phyloP scores from a whole-genome alignment of 441 rosid species.

The Erysimum cheiri region DNA sequence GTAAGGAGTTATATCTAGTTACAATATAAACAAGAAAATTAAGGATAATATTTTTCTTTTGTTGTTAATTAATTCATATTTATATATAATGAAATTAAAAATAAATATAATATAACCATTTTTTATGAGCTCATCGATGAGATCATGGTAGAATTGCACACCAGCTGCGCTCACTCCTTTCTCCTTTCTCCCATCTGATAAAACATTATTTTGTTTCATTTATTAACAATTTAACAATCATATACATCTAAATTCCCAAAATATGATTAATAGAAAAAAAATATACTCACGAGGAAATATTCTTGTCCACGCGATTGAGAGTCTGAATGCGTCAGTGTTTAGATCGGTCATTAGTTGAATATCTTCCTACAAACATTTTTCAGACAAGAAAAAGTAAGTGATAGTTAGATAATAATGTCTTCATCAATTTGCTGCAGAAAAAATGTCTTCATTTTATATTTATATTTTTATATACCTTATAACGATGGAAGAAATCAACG shows the following conservation, averaged over 20 bases:
- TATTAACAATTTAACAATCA: background rate
- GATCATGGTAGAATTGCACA: conserved; percentile 29
- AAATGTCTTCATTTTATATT: no score
- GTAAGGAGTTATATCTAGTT: conserved; percentile 30
- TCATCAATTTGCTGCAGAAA: no score
- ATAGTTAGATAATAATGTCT: no score
- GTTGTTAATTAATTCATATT: no score
- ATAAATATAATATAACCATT: conserved; percentile 7
- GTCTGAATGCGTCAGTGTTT: conserved; percentile 6
- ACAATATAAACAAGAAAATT: background rate
- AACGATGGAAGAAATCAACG: no score
- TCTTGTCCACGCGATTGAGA: conserved; percentile 37
- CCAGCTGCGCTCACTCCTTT: conserved; percentile 32
- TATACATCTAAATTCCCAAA: background rate
- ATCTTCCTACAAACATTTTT: no score
- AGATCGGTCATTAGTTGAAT: no score
- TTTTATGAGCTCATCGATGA: conserved; percentile 27
- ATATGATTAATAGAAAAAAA: background rate
- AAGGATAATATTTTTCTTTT: background rate
- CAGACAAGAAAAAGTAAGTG: background rate
- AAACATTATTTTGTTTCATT: background rate
- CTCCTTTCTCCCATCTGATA: conserved; percentile 35
- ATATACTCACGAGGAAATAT: conserved; percentile 31
- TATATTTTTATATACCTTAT: no score
- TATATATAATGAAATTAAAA: no score